A percentile compares a stretch with the other conserved stretches of the same genome.
Conservation (phyloP, 495 filamentous ascomycete species). For the Tuber aestivum region DNA sequence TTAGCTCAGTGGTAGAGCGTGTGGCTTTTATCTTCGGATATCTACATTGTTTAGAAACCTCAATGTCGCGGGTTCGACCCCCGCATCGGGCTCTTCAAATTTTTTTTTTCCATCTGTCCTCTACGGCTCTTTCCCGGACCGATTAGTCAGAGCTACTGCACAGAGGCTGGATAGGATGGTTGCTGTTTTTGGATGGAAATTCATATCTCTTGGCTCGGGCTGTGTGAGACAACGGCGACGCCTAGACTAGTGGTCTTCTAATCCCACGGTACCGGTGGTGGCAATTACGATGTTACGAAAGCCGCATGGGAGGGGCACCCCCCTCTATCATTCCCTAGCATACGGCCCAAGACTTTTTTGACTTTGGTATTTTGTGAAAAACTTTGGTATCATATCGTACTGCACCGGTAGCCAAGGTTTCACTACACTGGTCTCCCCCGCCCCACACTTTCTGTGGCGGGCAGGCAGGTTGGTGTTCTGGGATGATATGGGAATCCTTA, state of each 20-base stretch:
- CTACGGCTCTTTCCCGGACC: background rate
- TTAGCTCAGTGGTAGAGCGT: constrained; percentile 6
- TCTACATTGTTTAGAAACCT: constrained; percentile 16
- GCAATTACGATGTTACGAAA: background rate
- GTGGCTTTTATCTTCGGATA: constrained; percentile 5
- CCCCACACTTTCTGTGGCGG: too few species aligned
- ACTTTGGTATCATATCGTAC: too few species aligned
- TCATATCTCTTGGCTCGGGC: background rate
- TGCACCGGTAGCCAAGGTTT: too few species aligned
- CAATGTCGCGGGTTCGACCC: constrained; percentile 41
- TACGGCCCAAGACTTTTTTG: too few species aligned
- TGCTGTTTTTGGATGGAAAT: background rate
- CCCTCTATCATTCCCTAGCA: too few species aligned
- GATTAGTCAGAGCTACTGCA: background rate
- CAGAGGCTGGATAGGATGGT: background rate
- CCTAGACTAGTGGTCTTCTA: too few species aligned
- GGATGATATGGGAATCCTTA: too few species aligned
- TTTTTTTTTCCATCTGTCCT: background rate
- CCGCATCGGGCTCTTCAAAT: constrained; percentile 31
- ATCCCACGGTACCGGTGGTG: background rate
- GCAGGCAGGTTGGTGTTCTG: too few species aligned
- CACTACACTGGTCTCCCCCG: too few species aligned
- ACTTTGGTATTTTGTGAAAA: too few species aligned
- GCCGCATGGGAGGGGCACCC: too few species aligned
- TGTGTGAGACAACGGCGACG: background rate